These are phyloP conservation scores for Fusarium sp. DNA, from an alignment of 2,329 filamentous ascomycete genomes.

Conservation along the genomic window DNA sequence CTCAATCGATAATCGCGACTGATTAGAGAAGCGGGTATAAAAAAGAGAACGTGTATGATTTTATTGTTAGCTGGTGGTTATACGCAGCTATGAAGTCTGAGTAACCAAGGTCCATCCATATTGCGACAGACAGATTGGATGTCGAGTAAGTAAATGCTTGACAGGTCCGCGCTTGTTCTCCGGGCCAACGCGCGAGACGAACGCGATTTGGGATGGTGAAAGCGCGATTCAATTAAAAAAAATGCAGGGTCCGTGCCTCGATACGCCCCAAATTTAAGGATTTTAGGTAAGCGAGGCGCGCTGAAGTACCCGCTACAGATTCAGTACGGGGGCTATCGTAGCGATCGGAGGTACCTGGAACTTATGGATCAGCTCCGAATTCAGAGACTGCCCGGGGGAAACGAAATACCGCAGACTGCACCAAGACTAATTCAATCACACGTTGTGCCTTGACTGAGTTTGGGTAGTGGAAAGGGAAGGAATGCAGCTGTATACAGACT, in stretches of 20 bases:
- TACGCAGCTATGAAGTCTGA: slow-evolving; percentile 23
- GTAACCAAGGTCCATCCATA: slow-evolving; percentile 16
- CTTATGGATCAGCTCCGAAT: not conserved
- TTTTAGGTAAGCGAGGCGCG: slow-evolving; percentile 17
- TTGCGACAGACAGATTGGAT: not conserved
- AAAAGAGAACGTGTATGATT: not conserved
- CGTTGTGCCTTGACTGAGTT: not conserved
- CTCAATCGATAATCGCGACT: not conserved
- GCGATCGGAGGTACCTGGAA: slow-evolving; percentile 1
- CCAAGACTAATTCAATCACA: not conserved
- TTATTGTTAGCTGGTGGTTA: slow-evolving; percentile 1
- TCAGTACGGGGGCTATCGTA: not conserved
- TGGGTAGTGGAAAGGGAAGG: not conserved
- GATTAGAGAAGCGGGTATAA: not conserved
- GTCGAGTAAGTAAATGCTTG: slow-evolving; percentile 23
- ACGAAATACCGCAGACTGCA: not conserved
- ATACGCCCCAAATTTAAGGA: not conserved
- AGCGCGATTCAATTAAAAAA: slow-evolving; percentile 45
- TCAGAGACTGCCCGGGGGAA: not conserved
- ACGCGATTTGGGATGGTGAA: slow-evolving; percentile 35
- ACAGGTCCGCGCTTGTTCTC: slow-evolving; percentile 38
- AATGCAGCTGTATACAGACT: not conserved
- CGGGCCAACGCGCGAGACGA: slow-evolving; percentile 39
- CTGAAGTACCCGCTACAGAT: slow-evolving; percentile 13
- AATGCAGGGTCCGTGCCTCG: slow-evolving; percentile 34